Conservation (phyloP, 2,329 filamentous ascomycete species). For the Knufia fluminis region DNA sequence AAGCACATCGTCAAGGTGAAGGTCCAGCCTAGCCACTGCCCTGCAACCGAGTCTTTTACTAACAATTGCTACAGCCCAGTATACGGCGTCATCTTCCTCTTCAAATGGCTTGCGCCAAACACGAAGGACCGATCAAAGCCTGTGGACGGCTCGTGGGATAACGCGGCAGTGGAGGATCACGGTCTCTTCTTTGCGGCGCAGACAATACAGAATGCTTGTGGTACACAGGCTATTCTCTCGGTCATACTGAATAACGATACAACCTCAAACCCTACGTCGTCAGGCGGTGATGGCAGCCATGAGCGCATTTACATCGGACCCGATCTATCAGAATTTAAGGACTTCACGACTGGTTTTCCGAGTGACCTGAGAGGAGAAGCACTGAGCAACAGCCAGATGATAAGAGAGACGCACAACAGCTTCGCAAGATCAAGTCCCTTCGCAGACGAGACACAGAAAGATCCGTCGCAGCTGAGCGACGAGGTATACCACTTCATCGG, state of each 20-base stretch:
- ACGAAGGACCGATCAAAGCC: slow-evolving; percentile 58
- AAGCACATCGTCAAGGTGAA: slow-evolving; percentile 15
- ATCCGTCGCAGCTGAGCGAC: slow-evolving; percentile 61
- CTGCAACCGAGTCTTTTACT: slow-evolving; percentile 8
- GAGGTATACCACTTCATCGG: slow-evolving; percentile 98
- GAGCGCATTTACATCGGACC: slow-evolving; percentile 58
- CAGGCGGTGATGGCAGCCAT: slow-evolving; percentile 16
- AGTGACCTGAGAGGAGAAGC: slow-evolving; percentile 64
- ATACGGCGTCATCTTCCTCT: slow-evolving; percentile 97
- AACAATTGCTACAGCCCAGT: slow-evolving; percentile 48
- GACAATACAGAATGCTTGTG: slow-evolving; percentile 97
- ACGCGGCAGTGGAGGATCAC: slow-evolving; percentile 56
- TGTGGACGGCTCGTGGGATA: slow-evolving; percentile 73
- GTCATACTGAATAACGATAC: slow-evolving; percentile 78
- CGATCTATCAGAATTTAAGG: slow-evolving; percentile 67
- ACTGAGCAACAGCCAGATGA: slow-evolving; percentile 60
- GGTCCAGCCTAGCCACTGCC: not conserved
- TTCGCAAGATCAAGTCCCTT: slow-evolving; percentile 87
- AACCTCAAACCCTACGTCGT: slow-evolving; percentile 24
- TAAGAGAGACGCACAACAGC: slow-evolving; percentile 76
- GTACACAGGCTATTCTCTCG: slow-evolving; percentile 86
- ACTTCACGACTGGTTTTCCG: slow-evolving; percentile 78
- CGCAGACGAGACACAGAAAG: slow-evolving; percentile 74
- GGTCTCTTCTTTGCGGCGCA: slow-evolving; percentile 77
- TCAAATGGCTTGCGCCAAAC: slow-evolving; percentile 63